Base-by-base conservation (phyloP, 139 green algal genomes). In the Chlamydomonas eustigma region DNA sequence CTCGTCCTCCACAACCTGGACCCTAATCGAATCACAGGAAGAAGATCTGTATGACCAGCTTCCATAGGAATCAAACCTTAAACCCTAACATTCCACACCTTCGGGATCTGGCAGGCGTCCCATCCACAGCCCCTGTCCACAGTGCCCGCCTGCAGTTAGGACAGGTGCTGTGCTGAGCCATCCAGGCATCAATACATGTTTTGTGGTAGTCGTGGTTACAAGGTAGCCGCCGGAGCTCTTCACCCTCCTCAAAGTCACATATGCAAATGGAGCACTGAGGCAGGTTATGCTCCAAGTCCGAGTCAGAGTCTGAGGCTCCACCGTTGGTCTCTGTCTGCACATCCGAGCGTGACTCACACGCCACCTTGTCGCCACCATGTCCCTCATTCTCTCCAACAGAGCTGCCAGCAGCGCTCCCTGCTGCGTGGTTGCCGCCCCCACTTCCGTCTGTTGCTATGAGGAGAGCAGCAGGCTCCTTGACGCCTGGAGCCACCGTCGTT, bases 191-290 rank as follows among this genome's bases (percentile, higher is more conserved):
- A 8, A 68, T 22, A 28, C 52, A 68, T 25, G 6, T 58, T 18
- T 58, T 12, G 18, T 68, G 52, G 52, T 33, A 68, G n/a, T 8
- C 22, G 52, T 68, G 52, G 4, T 6, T 22, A 28, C 52, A 68
- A 28, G 52, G 52, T 28, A 68, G 52, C 22, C 22, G 52, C 18
- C 52, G 32, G 52, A 22, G 22, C 4, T 35, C 8, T 28, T 68
- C 52, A 4, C 52, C 52, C 6, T 8, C 52, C 52, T 68, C 52
- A 68, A 68, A 68, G 52, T 68, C 52, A 68, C 52, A 22, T 25
- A 68, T 68, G 52, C 52, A 68, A 6, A 68, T 28, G 6, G 52
- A 68, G 52, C 52, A 68, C 52, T 68, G 52, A 4, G 44, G 44
- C 44, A 58, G 12, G 12, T 18, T 18, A 58, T 58, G 12, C 44